phyloP scores from a whole-genome alignment of 2,329 filamentous ascomycete genomes.

The Aspergillus fijiensis region DNA sequence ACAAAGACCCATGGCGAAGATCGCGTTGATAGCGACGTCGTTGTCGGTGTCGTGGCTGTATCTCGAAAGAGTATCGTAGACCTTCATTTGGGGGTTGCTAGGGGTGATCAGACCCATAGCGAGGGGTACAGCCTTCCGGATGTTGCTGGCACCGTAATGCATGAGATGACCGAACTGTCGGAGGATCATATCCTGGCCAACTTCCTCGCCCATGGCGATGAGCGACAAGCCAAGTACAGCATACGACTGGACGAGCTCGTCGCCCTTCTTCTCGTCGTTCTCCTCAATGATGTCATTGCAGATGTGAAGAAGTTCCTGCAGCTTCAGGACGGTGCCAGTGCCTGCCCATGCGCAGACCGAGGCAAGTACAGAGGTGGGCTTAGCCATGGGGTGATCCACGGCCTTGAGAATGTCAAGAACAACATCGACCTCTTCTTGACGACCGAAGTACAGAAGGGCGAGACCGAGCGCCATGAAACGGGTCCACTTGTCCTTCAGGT shows the following conservation, averaged over 20 bases:
- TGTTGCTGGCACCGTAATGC: constrained; percentile 98
- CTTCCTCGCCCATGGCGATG: constrained; percentile 96
- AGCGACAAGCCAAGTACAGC: constrained; percentile 91
- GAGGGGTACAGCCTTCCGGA: constrained; percentile 90
- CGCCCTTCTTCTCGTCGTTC: constrained; percentile 88
- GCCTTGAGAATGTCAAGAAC: constrained; percentile 95
- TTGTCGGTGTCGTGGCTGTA: constrained; percentile 99
- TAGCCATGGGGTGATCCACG: constrained; percentile 94
- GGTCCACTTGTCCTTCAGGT: constrained; percentile 97
- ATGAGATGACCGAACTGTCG: constrained; percentile 97
- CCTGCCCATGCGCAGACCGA: constrained; percentile 98
- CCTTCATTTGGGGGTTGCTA: constrained; percentile 99
- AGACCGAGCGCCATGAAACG: constrained; percentile 93
- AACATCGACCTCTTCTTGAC: constrained; percentile 98
- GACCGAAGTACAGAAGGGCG: constrained; percentile 90
- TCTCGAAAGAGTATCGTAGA: constrained; percentile 94
- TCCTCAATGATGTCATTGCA: constrained; percentile 98
- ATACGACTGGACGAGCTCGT: constrained; percentile 93
- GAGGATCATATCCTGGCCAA: constrained; percentile 98
- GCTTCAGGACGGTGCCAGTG: constrained; percentile 93
- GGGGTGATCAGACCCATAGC: constrained; percentile 96
- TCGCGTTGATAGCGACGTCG: constrained; percentile 96
- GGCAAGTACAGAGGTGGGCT: constrained; percentile 89
- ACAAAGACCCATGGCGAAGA: constrained; percentile 97
- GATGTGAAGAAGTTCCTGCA: constrained; percentile 94